Percentiles rank a stretch among this genome's conserved stretches.
Conservation (phyloP, 306 rosid species). For the Cucurbita argyrosperma region DNA sequence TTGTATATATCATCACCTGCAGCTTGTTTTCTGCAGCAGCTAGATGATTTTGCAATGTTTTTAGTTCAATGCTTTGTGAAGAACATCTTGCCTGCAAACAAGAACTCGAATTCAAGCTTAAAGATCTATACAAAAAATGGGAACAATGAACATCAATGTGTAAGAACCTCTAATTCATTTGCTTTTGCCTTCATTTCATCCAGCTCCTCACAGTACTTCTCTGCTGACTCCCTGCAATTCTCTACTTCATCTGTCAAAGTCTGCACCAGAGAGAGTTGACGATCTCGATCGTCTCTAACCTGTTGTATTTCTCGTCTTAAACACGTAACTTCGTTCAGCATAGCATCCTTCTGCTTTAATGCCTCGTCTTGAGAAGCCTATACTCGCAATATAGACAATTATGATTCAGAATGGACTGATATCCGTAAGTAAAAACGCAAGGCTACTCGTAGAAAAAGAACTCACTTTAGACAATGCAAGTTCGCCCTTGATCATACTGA, state of each 20-base stretch:
- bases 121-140: background rate
- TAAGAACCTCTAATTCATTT: constrained; percentile 61
- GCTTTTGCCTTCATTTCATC: constrained; percentile 35
- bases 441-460: constrained; percentile 10
- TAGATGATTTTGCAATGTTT: constrained; percentile 42
- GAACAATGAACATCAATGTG: background rate
- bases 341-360: constrained; percentile 64
- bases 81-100: constrained; percentile 56
- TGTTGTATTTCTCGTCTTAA: constrained; percentile 65
- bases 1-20: constrained; percentile 40
- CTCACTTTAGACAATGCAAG: constrained; percentile 75
- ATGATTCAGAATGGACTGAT: background rate
- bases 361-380: constrained; percentile 94
- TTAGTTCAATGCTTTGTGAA: constrained; percentile 45
- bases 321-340: constrained; percentile 50
- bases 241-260: constrained; percentile 44
- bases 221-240: constrained; percentile 47
- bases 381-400: background rate
- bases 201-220: constrained; percentile 43
- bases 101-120: background rate
- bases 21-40: constrained; percentile 47
- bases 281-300: constrained; percentile 68
- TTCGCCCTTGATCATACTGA: constrained; percentile 65
- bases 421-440: background rate
- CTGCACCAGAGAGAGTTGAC: constrained; percentile 43